These are phyloP conservation scores for Cruciata laevipes DNA, from an alignment of 257 asterid genomes.

Conservation along the genomic window DNA sequence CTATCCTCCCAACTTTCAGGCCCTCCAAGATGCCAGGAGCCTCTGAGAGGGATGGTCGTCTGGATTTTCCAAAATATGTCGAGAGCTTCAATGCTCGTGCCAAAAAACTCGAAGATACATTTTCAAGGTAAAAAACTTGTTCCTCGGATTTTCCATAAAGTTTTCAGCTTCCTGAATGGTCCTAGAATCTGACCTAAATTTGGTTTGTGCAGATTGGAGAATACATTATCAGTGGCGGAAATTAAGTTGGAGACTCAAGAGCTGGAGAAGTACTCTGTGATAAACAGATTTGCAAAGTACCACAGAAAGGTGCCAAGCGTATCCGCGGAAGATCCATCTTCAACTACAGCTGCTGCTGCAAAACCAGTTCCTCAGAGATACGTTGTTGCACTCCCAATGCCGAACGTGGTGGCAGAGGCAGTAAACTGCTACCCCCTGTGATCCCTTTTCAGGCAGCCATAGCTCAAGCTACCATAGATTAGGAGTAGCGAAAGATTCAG, in stretches of 20 bases:
- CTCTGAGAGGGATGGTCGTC: constrained; percentile 25
- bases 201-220: constrained; percentile 59
- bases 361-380: constrained; percentile 42
- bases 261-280: constrained; percentile 51
- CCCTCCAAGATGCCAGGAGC: constrained; percentile 29
- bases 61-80: constrained; percentile 32
- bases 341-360: constrained; percentile 28
- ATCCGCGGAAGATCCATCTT: constrained; percentile 27
- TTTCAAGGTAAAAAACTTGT: constrained; percentile 35
- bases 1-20: constrained; percentile 28
- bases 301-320: constrained; percentile 41
- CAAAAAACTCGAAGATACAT: constrained; percentile 42
- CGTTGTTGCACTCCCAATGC: constrained; percentile 55
- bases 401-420: constrained; percentile 50
- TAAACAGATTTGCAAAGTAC: constrained; percentile 67
- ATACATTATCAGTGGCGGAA: constrained; percentile 37
- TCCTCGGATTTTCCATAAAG: too few species aligned
- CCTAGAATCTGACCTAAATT: constrained; percentile 3
- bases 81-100: constrained; percentile 39
- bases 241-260: constrained; percentile 54
- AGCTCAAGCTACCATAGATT: background rate
- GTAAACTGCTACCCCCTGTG: constrained; percentile 51
- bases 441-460: constrained; percentile 15
- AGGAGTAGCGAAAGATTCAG: constrained; percentile 4
- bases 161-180: background rate